Percentiles rank a stretch among this genome's conserved stretches.
These are phyloP conservation scores for Clavispora vitiphila DNA, from an alignment of 805 yeast species.

Conservation along the genomic window DNA sequence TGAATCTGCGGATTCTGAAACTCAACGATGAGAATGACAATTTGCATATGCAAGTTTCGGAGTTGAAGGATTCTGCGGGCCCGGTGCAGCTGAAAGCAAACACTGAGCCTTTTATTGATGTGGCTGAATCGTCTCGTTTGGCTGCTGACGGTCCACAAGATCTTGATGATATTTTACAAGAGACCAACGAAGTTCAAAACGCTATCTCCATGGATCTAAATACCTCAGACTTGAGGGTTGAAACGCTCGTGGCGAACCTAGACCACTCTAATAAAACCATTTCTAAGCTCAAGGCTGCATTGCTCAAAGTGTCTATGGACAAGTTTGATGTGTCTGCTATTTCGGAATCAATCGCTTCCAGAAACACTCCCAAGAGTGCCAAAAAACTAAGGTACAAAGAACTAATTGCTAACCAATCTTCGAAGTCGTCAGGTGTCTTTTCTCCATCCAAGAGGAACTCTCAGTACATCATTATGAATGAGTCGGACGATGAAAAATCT, in stretches of 20 bases:
- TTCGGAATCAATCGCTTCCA: conserved; percentile 9
- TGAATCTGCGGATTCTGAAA: conserved; percentile 49
- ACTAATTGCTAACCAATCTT: conserved; percentile 4
- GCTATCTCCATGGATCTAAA: conserved; percentile 29
- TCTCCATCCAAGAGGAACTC: conserved; percentile 37
- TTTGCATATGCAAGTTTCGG: conserved; percentile 37
- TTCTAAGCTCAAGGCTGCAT: conserved; percentile 49
- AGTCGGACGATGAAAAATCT: conserved; percentile 15
- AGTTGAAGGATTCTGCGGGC: conserved; percentile 6
- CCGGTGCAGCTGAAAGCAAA: neutral
- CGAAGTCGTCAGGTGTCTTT: conserved; percentile 18
- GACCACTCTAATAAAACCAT: conserved; percentile 61
- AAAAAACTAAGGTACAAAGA: conserved; percentile 15
- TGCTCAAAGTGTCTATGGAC: conserved; percentile 39
- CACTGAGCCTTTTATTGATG: neutral
- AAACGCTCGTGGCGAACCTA: conserved; percentile 61
- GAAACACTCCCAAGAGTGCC: conserved; percentile 17
- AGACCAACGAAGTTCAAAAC: conserved; percentile 16
- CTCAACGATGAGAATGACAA: conserved; percentile 68
- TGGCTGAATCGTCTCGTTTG: conserved; percentile 17
- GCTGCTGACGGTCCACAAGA: conserved; percentile 31
- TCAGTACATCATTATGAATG: conserved; percentile 25
- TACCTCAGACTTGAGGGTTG: conserved; percentile 52
- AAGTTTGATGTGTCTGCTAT: neutral
- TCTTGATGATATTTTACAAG: conserved; percentile 29